Conservation (phyloP, 768 basidiomycete species). For the Lyophyllum semitale region DNA sequence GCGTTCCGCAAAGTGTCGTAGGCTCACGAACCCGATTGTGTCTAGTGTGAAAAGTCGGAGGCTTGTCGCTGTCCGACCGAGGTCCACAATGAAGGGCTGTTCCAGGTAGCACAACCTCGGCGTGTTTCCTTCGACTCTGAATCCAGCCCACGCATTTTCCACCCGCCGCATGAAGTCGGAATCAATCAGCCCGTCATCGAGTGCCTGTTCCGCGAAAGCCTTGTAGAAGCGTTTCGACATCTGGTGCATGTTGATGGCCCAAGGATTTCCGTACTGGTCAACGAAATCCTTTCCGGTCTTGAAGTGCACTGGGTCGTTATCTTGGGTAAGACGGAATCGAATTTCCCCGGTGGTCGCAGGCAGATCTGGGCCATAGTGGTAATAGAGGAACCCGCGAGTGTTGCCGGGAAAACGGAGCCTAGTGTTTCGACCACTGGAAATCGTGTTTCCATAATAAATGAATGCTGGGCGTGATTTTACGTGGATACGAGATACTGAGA, state of each 20-base stretch:
- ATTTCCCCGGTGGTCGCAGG: neutral
- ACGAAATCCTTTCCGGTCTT: neutral
- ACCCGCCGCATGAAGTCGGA: neutral
- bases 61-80: neutral
- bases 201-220: neutral
- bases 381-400: constrained; percentile 1
- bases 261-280: neutral
- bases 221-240: neutral
- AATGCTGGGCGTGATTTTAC: too few relatives aligned
- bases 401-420: neutral
- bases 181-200: neutral
- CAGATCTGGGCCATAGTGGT: neutral
- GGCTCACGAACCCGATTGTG: neutral
- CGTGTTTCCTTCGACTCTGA: neutral
- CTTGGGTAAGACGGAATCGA: constrained; percentile 2
- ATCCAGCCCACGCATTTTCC: neutral
- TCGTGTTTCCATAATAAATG: too few relatives aligned
- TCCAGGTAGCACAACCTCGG: neutral
- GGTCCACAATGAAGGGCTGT: constrained; percentile 2
- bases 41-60: neutral
- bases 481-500: too few relatives aligned
- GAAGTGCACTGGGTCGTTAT: neutral
- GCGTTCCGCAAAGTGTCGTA: too few relatives aligned
- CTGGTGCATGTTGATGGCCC: neutral
- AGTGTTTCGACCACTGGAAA: too few relatives aligned